These are phyloP conservation scores for Chrysanthemum seticuspe DNA, from an alignment of 129 eudicot species.

Conservation along the genomic window DNA sequence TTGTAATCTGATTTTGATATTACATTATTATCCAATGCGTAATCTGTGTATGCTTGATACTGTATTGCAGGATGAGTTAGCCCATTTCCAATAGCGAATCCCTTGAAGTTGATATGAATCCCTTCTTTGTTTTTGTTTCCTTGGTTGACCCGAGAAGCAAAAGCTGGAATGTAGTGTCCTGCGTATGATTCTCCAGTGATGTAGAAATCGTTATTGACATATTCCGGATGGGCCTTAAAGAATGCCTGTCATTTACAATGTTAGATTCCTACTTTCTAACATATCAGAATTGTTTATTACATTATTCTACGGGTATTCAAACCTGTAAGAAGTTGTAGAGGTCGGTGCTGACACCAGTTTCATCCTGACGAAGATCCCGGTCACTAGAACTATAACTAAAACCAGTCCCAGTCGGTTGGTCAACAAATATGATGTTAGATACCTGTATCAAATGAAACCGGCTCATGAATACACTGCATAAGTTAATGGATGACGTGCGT, in stretches of 20 bases:
- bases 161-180: constrained; percentile 63
- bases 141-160: constrained; percentile 33
- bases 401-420: constrained; percentile 36
- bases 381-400: constrained; percentile 40
- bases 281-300: neutral
- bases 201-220: constrained; percentile 68
- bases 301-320: neutral
- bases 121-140: constrained; percentile 45
- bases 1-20: constrained; percentile 42
- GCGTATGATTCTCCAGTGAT: constrained; percentile 97
- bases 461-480: neutral
- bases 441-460: constrained; percentile 40
- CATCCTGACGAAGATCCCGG: constrained; percentile 31
- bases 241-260: constrained; percentile 52
- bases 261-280: constrained; percentile 19
- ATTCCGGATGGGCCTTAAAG: constrained; percentile 65
- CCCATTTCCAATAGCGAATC: constrained; percentile 85
- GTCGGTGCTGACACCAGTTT: constrained; percentile 66
- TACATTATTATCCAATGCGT: constrained; percentile 51
- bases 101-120: constrained; percentile 37
- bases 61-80: constrained; percentile 68
- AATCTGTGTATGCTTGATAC: constrained; percentile 66
- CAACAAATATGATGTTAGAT: constrained; percentile 43
- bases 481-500: neutral
- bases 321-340: constrained; percentile 91